These are phyloP conservation scores for Ceratocystis cacaofunesta DNA, from an alignment of 2,329 filamentous ascomycete genomes.

Conservation along the genomic window DNA sequence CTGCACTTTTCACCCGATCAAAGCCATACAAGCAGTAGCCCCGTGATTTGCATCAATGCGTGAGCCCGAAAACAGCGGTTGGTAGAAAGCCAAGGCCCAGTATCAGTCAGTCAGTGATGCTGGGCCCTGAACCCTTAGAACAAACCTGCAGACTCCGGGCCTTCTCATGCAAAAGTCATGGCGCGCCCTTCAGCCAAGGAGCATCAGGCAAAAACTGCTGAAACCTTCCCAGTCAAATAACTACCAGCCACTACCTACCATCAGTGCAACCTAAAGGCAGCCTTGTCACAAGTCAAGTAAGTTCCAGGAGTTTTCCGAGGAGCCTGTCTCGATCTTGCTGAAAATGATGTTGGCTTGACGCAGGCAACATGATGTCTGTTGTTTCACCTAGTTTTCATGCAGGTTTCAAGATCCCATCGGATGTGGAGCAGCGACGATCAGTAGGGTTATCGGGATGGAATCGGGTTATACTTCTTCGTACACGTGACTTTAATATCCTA, in stretches of 20 bases:
- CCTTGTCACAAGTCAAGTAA: neutral
- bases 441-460: neutral
- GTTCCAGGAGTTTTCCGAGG: neutral
- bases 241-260: neutral
- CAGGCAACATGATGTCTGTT: neutral
- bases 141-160: no score
- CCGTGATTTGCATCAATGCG: no score
- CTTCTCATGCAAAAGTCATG: neutral
- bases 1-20: neutral
- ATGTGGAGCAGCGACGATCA: neutral
- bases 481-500: neutral
- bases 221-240: neutral
- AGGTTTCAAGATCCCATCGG: neutral
- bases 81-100: no score
- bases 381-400: neutral
- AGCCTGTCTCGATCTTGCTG: neutral
- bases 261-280: neutral
- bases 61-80: no score
- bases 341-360: neutral
- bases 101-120: no score
- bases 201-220: neutral
- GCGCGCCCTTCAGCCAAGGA: neutral
- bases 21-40: neutral
- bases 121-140: no score
- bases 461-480: neutral